Conservation (phyloP, 192 early-diverging fungal species). For the Coemansia sp. region DNA sequence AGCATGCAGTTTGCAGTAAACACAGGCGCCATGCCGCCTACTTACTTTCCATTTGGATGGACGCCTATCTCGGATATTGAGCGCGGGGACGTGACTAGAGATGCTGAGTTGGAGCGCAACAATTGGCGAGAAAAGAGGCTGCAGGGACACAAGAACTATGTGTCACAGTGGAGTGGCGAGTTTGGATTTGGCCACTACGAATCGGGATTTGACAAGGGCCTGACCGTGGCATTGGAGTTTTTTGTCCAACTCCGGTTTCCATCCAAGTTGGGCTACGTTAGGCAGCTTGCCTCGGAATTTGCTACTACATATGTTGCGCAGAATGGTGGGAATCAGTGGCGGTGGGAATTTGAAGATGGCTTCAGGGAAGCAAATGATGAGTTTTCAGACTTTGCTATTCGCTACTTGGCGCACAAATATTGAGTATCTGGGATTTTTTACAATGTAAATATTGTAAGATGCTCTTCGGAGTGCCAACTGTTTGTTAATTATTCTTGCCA, state of each 20-base stretch:
- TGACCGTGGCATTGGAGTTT: not conserved
- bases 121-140: slow-evolving; percentile 4
- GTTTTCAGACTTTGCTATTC: slow-evolving; percentile 2
- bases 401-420: too few species aligned
- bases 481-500: not conserved
- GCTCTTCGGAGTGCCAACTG: not conserved
- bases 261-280: slow-evolving; percentile 10
- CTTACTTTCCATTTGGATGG: slow-evolving; percentile 9
- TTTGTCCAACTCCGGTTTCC: not conserved
- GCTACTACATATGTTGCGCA: not conserved
- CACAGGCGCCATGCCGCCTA: not conserved
- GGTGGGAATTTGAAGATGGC: slow-evolving; percentile 8
- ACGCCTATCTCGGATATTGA: not conserved
- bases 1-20: slow-evolving; percentile 14
- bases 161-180: slow-evolving; percentile 2
- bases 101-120: not conserved
- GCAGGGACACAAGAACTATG: slow-evolving; percentile 7
- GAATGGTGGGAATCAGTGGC: slow-evolving; percentile 7
- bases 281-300: slow-evolving; percentile 3
- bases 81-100: not conserved
- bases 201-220: slow-evolving; percentile 11
- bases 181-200: slow-evolving; percentile 9
- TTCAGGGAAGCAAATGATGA: slow-evolving; percentile 13
- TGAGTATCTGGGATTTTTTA: too few species aligned
- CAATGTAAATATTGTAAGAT: too few species aligned